These are phyloP conservation scores for Daphne laureola DNA, from an alignment of 441 rosid genomes.

Conservation along the genomic window DNA sequence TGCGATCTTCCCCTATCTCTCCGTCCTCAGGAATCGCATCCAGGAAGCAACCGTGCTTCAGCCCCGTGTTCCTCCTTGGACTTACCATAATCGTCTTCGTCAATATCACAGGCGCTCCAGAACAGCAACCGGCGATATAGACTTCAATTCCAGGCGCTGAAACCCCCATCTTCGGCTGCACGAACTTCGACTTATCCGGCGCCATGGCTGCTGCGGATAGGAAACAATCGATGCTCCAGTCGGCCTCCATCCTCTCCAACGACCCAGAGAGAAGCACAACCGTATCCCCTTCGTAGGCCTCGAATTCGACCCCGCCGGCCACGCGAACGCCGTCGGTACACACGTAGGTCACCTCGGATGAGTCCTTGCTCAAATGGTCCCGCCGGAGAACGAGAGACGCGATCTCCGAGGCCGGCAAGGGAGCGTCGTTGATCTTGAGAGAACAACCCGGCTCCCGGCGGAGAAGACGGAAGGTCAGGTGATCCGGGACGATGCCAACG, in stretches of 20 bases:
- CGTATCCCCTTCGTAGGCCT: conserved; percentile 54
- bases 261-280: conserved; percentile 66
- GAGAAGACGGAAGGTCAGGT: conserved; percentile 58
- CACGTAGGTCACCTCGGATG: conserved; percentile 76
- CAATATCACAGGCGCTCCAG: conserved; percentile 77
- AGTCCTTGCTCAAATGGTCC: conserved; percentile 62
- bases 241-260: conserved; percentile 58
- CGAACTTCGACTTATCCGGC: conserved; percentile 34
- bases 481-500: conserved; percentile 55
- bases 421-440: conserved; percentile 70
- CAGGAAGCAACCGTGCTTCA: conserved; percentile 39
- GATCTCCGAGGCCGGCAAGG: conserved; percentile 53
- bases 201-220: conserved; percentile 33
- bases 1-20: conserved; percentile 46
- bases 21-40: conserved; percentile 90
- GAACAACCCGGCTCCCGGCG: conserved; percentile 66
- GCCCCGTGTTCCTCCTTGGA: conserved; percentile 51
- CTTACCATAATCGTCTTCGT: conserved; percentile 68
- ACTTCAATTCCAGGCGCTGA: conserved; percentile 74
- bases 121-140: conserved; percentile 81
- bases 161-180: conserved; percentile 49
- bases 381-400: conserved; percentile 63
- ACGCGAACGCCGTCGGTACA: conserved; percentile 79
- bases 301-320: conserved; percentile 73
- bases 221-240: conserved; percentile 72